Conservation (phyloP, 202 grass and related monocot genomes). For the Cymbopogon flexuosus region DNA sequence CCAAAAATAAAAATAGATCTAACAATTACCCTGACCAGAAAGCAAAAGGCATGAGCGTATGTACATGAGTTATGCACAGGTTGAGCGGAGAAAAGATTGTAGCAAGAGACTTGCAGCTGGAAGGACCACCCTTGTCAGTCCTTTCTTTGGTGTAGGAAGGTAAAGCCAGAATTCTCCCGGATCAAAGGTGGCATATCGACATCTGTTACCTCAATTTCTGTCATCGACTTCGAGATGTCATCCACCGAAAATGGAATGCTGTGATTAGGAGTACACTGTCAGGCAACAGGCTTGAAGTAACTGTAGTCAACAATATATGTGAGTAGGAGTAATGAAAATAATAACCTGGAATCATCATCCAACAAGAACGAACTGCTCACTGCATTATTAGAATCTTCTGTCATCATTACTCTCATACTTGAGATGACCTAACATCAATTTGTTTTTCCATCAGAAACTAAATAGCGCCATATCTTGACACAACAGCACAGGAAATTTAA, state of each 20-base stretch:
- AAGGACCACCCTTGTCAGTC: slow-evolving; percentile 39
- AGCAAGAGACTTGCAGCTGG: neutral
- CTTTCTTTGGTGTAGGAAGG: slow-evolving; percentile 90
- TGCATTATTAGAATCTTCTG: slow-evolving; percentile 83
- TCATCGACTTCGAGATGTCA: slow-evolving; percentile 93
- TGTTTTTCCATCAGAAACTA: slow-evolving; percentile 8
- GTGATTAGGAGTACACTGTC: slow-evolving; percentile 36
- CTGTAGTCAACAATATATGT: slow-evolving; percentile 4
- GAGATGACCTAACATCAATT: slow-evolving; percentile 67
- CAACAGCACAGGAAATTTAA: neutral
- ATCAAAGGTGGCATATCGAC: slow-evolving; percentile 84
- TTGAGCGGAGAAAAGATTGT: slow-evolving; percentile 18
- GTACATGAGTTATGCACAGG: slow-evolving; percentile 79
- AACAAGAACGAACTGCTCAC: slow-evolving; percentile 84
- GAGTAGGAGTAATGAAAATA: slow-evolving; percentile 19
- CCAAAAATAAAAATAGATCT: slow-evolving; percentile 39
- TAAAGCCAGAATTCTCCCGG: slow-evolving; percentile 90
- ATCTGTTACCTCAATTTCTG: slow-evolving; percentile 82
- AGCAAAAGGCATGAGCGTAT: slow-evolving; percentile 50
- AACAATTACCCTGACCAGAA: slow-evolving; percentile 43
- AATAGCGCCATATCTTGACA: neutral
- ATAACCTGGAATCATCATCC: slow-evolving; percentile 94
- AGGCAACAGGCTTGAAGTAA: slow-evolving; percentile 7
- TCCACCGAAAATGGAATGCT: slow-evolving; percentile 98
- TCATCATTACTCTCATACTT: slow-evolving; percentile 95